A percentile compares a stretch with the other conserved stretches of the same genome.
These are phyloP conservation scores for Acanthamoeba triangularis DNA, from an alignment of 208 protist species.

Conservation along the genomic window DNA sequence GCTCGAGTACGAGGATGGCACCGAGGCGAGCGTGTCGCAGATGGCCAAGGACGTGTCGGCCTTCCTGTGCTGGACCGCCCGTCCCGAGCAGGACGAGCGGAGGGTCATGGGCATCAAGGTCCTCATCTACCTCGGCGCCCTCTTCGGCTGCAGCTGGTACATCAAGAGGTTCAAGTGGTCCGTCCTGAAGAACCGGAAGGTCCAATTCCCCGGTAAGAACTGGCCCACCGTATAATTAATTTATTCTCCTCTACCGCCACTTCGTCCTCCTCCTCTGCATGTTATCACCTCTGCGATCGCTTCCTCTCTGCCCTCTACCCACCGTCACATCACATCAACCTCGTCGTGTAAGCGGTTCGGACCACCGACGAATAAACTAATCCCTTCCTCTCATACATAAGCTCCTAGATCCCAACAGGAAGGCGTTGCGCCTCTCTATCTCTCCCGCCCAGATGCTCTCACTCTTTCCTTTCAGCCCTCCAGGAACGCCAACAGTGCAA, in stretches of 20 bases:
- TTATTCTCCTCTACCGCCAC: constrained; percentile 20
- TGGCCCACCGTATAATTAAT: constrained; percentile 29
- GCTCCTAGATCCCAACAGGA: not conserved
- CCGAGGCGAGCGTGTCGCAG: constrained; percentile 97
- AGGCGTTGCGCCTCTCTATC: not conserved
- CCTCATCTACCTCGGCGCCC: constrained; percentile 77
- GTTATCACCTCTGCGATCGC: not conserved
- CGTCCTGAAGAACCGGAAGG: constrained; percentile 89
- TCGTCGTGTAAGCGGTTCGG: not conserved
- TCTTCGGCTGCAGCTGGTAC: constrained; percentile 84
- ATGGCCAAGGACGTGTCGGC: constrained; percentile 98
- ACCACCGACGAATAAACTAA: not conserved
- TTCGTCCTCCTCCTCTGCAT: not conserved
- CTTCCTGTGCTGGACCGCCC: constrained; percentile 95
- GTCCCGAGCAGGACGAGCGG: constrained; percentile 93
- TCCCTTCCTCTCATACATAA: not conserved
- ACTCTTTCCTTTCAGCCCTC: not conserved
- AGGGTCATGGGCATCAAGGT: constrained; percentile 89
- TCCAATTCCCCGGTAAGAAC: constrained; percentile 81
- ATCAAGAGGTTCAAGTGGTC: constrained; percentile 93
- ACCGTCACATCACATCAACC: not conserved
- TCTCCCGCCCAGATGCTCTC: not conserved
- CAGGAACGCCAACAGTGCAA: too few relatives aligned
- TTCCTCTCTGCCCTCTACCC: not conserved
- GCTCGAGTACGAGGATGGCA: constrained; percentile 99